Evolutionary conservation across 1,284 basidiomycete species (phyloP).

Genomic region (Kwoniella shivajii): DNA sequence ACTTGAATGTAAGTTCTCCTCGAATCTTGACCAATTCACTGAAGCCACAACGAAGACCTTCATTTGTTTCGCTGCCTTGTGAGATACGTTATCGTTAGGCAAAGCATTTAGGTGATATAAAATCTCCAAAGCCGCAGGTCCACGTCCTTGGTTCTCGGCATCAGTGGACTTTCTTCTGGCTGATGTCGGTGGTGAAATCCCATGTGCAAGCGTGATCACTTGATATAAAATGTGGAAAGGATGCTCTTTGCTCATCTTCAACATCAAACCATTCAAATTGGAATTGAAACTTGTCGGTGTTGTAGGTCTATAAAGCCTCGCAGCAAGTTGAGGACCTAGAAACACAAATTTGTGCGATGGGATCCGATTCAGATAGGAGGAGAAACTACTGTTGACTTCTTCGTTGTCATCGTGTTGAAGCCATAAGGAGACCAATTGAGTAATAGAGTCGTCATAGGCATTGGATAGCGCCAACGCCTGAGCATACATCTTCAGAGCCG

Average conservation of each 20-base stretch:
- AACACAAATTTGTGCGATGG: slow-evolving; percentile 88
- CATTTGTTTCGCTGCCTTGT: slow-evolving; percentile 59
- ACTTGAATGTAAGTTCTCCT: slow-evolving; percentile 17
- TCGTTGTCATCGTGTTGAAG: slow-evolving; percentile 63
- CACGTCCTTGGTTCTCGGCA: slow-evolving; percentile 58
- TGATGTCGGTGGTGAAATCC: slow-evolving; percentile 10
- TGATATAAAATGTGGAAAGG: slow-evolving; percentile 94
- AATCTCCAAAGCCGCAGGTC: slow-evolving; percentile 69
- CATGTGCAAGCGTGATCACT: slow-evolving; percentile 66
- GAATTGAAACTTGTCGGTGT: slow-evolving; percentile 61
- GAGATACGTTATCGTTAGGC: slow-evolving; percentile 56
- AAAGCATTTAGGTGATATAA: slow-evolving; percentile 70
- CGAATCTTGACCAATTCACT: slow-evolving; percentile 65
- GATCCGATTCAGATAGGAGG: slow-evolving; percentile 55
- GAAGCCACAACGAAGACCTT: slow-evolving; percentile 72
- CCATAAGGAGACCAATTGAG: slow-evolving; percentile 88
- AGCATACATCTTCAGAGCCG: slow-evolving; percentile 82
- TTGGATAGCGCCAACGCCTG: slow-evolving; percentile 70
- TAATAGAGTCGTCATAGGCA: slow-evolving; percentile 72
- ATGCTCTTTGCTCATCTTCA: slow-evolving; percentile 82
- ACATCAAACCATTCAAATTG: slow-evolving; percentile 67
- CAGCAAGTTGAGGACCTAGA: slow-evolving; percentile 87
- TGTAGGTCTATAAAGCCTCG: slow-evolving; percentile 67
- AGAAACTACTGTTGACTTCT: slow-evolving; percentile 60
- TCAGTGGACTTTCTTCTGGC: slow-evolving; percentile 11